These are phyloP conservation scores for Phytophthora multivora DNA, from an alignment of 352 stramenopile species.

Conservation along the genomic window DNA sequence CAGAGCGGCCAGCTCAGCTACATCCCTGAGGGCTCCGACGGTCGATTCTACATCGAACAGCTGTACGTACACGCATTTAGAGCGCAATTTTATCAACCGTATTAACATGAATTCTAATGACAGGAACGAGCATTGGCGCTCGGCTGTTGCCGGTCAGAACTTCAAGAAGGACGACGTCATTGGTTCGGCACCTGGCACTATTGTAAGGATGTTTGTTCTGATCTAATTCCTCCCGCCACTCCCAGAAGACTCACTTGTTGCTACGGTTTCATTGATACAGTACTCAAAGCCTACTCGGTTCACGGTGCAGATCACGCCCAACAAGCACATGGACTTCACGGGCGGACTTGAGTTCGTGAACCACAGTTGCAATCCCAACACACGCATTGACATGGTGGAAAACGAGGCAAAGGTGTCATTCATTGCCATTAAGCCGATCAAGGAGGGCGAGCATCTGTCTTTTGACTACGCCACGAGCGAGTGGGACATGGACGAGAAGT, in stretches of 20 bases:
- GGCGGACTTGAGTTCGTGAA: constrained; percentile 89
- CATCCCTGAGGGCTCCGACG: constrained; percentile 60
- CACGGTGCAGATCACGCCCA: constrained; percentile 77
- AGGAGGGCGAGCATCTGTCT: constrained; percentile 72
- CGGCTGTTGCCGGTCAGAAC: constrained; percentile 67
- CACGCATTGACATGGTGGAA: constrained; percentile 78
- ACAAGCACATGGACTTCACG: constrained; percentile 86
- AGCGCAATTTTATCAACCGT: neutral
- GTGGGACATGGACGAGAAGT: constrained; percentile 93
- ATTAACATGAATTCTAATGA: neutral
- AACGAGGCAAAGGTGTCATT: constrained; percentile 75
- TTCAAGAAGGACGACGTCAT: constrained; percentile 72
- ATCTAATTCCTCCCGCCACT: neutral
- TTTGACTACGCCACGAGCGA: constrained; percentile 92
- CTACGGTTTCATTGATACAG: constrained; percentile 30
- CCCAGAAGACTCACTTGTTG: constrained; percentile 5
- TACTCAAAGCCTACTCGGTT: constrained; percentile 70
- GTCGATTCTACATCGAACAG: constrained; percentile 77
- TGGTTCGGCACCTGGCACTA: constrained; percentile 64
- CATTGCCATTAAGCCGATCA: constrained; percentile 76
- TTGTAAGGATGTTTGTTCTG: constrained; percentile 50
- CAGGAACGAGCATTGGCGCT: constrained; percentile 75
- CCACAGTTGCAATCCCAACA: constrained; percentile 88
- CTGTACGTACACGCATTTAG: constrained; percentile 29
- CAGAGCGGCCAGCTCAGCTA: constrained; percentile 50